Conservation (phyloP, 2,329 filamentous ascomycete genomes). For the Claviceps sp. region DNA sequence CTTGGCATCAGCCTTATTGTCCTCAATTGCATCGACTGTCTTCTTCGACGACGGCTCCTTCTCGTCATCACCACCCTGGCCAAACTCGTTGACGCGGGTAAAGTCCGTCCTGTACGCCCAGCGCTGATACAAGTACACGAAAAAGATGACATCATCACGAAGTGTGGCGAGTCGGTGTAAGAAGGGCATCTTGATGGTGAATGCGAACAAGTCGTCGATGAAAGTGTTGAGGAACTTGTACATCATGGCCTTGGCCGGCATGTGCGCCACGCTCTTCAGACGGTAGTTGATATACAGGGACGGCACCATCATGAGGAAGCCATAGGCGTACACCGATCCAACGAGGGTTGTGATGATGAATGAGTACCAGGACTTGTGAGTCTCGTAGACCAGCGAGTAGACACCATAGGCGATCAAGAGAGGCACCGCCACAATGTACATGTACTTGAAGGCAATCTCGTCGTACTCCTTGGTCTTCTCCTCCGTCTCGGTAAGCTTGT, state of each 20-base stretch:
- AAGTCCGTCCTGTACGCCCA: slow-evolving; percentile 91
- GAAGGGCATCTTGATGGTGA: slow-evolving; percentile 98
- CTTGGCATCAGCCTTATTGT: slow-evolving; percentile 23
- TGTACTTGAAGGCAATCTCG: slow-evolving; percentile 92
- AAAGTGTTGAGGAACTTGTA: slow-evolving; percentile 99
- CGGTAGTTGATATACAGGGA: slow-evolving; percentile 98
- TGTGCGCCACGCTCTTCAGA: slow-evolving; percentile 87
- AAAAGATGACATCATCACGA: slow-evolving; percentile 95
- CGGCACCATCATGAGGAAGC: slow-evolving; percentile 98
- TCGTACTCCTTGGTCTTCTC: slow-evolving; percentile 98
- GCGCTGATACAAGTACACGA: slow-evolving; percentile 89
- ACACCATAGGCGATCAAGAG: slow-evolving; percentile 77
- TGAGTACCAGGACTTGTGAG: slow-evolving; percentile 96
- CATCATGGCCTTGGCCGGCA: slow-evolving; percentile 92
- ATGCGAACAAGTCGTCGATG: slow-evolving; percentile 96
- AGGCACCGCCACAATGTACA: slow-evolving; percentile 85
- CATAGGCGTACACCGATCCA: slow-evolving; percentile 92
- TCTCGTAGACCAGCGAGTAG: slow-evolving; percentile 86
- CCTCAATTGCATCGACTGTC: slow-evolving; percentile 18
- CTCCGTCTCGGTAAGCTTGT: slow-evolving; percentile 87
- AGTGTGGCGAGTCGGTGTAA: slow-evolving; percentile 86
- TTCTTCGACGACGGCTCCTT: slow-evolving; percentile 32
- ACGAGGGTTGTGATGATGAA: slow-evolving; percentile 93
- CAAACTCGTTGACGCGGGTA: slow-evolving; percentile 90
- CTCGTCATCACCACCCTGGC: slow-evolving; percentile 91